Base-by-base conservation (phyloP, 768 basidiomycete genomes). In the Gelatoporia subvermispora region DNA sequence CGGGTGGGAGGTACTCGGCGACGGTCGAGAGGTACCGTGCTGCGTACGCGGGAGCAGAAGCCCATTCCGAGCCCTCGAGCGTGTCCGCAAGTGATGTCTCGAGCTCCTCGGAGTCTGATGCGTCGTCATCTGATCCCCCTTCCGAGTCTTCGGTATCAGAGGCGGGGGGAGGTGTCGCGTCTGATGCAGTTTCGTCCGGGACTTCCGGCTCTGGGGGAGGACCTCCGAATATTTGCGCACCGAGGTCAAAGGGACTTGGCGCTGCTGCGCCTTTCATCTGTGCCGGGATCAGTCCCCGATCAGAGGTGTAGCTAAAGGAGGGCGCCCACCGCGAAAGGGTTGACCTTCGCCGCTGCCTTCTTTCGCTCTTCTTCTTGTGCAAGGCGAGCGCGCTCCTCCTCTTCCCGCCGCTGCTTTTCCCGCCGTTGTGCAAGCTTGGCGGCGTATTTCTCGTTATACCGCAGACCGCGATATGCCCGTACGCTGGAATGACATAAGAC, bases 391-490 rank as follows among this genome's bases (percentile, higher is more conserved):
- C 62, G 49, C 43, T 65, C 68, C 41, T 70, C 68, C 43, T 62
- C 59, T 43, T 68, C 66, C 48, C 67, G 68, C 40, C 61, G 62
- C 50, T 71, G 73, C 37, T 51, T 66, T 11, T 68, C 70, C 4
- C 72, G 66, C 60, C 82, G 83, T 53, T 72, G 72, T 59, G 81
- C 75, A 1, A 93, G 72, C 60, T 88, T 86, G 24, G 71, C 72
- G 10, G 91, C 93, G 61, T 90, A 93, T 45, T 72, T 72, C 46
- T 78, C 74, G 60, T 93, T 92, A 56, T 74, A 79, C 23, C 83
- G 75, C 41, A 92, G 60, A 8, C 82, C 84, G 49, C 92, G 75
- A 82, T 85, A 93, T 24, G 87, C 91, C 18, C 92, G 81, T 43
- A 93, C 70, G 58, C 90, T 93, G 59, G n/a, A 50, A 37, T 48